phyloP scores from a whole-genome alignment of 2,329 filamentous ascomycete species.

The Curvularia sp. region DNA sequence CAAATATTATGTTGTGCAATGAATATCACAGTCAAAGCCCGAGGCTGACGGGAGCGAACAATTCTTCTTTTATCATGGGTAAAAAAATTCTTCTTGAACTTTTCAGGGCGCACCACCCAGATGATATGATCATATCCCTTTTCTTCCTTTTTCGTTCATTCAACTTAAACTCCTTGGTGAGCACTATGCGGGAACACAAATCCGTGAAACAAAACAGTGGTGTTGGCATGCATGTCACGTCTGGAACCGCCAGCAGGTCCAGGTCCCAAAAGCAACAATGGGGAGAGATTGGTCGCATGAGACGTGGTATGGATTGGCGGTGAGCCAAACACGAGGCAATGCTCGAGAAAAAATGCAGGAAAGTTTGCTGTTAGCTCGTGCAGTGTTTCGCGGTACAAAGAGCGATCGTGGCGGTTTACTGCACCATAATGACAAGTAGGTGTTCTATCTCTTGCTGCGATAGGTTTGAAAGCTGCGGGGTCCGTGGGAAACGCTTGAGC shows the following conservation, averaged over 20 bases:
- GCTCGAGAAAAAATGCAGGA: neutral
- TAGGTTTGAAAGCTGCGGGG: neutral
- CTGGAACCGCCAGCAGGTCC: conserved; percentile 1
- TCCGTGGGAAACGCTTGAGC: neutral
- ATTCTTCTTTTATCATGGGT: neutral
- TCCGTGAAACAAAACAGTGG: neutral
- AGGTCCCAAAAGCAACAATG: conserved; percentile 2
- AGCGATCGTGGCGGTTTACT: neutral
- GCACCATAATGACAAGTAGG: neutral
- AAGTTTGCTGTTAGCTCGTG: neutral
- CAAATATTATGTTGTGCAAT: neutral
- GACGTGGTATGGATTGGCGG: neutral
- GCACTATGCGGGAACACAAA: neutral
- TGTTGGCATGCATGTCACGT: neutral
- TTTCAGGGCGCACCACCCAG: neutral
- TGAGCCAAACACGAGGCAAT: neutral
- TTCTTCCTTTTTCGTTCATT: neutral
- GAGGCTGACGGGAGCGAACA: neutral
- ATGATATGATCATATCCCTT: neutral
- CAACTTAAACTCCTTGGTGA: neutral
- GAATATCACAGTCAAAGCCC: neutral
- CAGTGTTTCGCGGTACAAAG: neutral
- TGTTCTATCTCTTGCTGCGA: neutral
- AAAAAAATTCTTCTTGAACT: neutral
- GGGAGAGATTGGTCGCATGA: neutral